Base-by-base conservation (phyloP, 352 stramenopile species). In the Pythium angustatum region DNA sequence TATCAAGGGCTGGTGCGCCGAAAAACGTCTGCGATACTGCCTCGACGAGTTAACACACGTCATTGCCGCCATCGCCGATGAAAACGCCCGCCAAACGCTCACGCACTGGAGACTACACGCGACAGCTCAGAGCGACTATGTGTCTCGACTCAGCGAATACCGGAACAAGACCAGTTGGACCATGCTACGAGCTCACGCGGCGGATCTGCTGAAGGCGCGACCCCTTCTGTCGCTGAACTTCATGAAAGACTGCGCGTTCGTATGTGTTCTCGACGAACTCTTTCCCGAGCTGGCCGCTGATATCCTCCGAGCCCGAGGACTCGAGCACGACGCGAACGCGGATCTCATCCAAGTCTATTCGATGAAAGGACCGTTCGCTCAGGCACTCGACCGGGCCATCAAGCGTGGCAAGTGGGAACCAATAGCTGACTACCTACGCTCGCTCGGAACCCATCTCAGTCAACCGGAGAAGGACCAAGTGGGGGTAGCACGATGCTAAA, bases 151-250 rank as follows among this genome's bases (percentile, higher is more conserved):
- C n/a, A n/a, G n/a, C n/a, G n/a, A 17, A 17, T 43, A 43, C 36
- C 50, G 27, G 11, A 5, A 58, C 21, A 11, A n/a, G 3, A 11
- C n/a, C 31, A 31, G 33, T n/a, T 17, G 30, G 49, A 28, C 31
- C 6, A 9, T 47, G 31, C 36, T 43, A 17, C 15, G n/a, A 19
- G 12, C 36, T 17, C 7, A 8, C 5, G 36, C 36, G 11, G 36
- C 7, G 5, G 36, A 6, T 5, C 36, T 21, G 36, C 36, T 43
- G 3, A 43, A 43, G n/a, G 11, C 15, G n/a, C 36, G 2, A 3
- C 41, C 27, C 9, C n/a, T 60, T 9, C 27, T 53, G 19, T 47
- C 55, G 5, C 30, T 53, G 27, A 53, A 43, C 28, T 50, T 21
- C 40, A 54, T 21, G 2, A 30, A 26, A 11, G 19, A 43, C 2